Evolutionary conservation across 371 early-diverging fungal species (phyloP).

Genomic region (Mucor indicus): DNA sequence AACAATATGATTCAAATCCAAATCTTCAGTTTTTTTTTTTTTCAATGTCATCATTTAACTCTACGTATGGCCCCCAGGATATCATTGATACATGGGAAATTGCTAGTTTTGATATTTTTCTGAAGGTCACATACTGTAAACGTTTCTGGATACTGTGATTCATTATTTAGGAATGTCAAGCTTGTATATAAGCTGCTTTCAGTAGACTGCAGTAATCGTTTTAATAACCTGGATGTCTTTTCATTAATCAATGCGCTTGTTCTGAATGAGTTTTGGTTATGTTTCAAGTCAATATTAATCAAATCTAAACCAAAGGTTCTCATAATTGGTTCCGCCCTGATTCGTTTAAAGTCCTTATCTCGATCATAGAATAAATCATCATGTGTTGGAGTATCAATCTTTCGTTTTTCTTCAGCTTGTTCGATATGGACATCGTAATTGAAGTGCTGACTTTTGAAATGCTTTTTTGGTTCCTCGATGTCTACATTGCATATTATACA

Average conservation of each 20-base stretch:
- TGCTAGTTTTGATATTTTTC: neutral
- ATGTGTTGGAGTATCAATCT: neutral
- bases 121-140: neutral
- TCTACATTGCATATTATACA: slow-evolving; percentile 1
- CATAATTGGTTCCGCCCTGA: slow-evolving; percentile 1
- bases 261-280: neutral
- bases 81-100: slow-evolving; percentile 1
- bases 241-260: neutral
- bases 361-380: slow-evolving; percentile 4
- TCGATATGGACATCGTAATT: neutral
- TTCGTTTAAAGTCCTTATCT: slow-evolving; percentile 4
- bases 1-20: slow-evolving; percentile 2
- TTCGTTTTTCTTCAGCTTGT: slow-evolving; percentile 2
- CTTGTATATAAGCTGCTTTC: neutral
- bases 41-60: slow-evolving; percentile 3
- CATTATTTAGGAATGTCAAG: neutral
- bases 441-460: slow-evolving; percentile 1
- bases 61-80: neutral
- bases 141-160: neutral
- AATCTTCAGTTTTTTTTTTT: slow-evolving; percentile 3
- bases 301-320: slow-evolving; percentile 3
- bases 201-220: neutral
- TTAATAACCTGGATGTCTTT: slow-evolving; percentile 2
- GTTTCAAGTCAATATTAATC: neutral
- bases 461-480: neutral